Conservation (phyloP, 2,329 filamentous ascomycete genomes). For the Microdochium paspali region DNA sequence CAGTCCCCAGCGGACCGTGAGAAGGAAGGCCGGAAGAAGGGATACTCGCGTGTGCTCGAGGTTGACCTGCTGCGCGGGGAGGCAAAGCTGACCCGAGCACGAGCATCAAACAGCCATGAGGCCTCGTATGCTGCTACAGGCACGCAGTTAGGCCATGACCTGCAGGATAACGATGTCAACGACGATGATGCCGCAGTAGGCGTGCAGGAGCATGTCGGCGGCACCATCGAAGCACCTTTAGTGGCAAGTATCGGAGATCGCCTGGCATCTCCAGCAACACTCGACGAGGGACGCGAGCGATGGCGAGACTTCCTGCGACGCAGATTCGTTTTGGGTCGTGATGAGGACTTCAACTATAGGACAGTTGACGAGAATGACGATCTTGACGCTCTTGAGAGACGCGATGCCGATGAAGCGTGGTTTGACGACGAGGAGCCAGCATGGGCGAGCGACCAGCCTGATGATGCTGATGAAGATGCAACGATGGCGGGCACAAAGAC, state of each 20-base stretch:
- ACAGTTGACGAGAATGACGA: slow-evolving; percentile 63
- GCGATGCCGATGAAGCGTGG: slow-evolving; percentile 64
- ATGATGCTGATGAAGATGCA: slow-evolving; percentile 12
- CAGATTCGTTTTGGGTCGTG: slow-evolving; percentile 65
- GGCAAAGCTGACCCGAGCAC: background rate
- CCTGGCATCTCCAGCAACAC: slow-evolving; percentile 22
- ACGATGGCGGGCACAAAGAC: background rate
- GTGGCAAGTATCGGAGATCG: too few species aligned
- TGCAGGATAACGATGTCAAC: background rate
- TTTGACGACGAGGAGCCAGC: slow-evolving; percentile 71
- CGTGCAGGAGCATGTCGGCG: too few species aligned
- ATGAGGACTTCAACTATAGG: slow-evolving; percentile 70
- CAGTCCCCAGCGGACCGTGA: slow-evolving; percentile 66
- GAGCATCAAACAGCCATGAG: too few species aligned
- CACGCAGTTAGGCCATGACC: too few species aligned
- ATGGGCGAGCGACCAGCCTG: slow-evolving; percentile 36
- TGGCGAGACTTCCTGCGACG: slow-evolving; percentile 67
- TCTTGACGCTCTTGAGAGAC: slow-evolving; percentile 52
- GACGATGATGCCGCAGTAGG: background rate
- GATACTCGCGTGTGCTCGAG: slow-evolving; percentile 67
- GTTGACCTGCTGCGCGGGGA: slow-evolving; percentile 56
- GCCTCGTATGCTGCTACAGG: too few species aligned
- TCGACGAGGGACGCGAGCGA: slow-evolving; percentile 55
- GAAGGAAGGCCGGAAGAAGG: slow-evolving; percentile 57
- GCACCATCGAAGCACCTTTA: too few species aligned